Evolutionary conservation across 495 filamentous ascomycete genomes (phyloP).

Genomic region (Penicillium lagena): DNA sequence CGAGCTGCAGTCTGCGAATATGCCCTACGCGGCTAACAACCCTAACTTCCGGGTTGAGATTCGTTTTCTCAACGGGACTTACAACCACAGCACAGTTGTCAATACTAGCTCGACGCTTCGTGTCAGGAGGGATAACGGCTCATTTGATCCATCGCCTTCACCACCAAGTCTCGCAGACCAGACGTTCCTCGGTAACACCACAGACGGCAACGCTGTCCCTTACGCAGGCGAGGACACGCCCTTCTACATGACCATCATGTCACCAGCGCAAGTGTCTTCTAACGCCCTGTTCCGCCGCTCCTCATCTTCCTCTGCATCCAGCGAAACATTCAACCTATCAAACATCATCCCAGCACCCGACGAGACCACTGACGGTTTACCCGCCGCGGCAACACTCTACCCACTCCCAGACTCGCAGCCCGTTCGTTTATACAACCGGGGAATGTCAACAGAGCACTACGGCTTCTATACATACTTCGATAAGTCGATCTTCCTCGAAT

Average conservation of each 20-base stretch:
- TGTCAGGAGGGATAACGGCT: slow-evolving; percentile 5
- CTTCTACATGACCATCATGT: slow-evolving; percentile 43
- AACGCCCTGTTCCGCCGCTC: slow-evolving; percentile 18
- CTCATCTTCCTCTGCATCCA: slow-evolving; percentile 20
- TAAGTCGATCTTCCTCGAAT: slow-evolving; percentile 74
- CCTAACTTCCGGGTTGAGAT: slow-evolving; percentile 79
- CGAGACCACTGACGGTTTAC: slow-evolving; percentile 59
- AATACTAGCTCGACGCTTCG: slow-evolving; percentile 15
- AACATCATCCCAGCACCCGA: slow-evolving; percentile 53
- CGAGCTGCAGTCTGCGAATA: slow-evolving; percentile 47
- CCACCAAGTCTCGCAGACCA: slow-evolving; percentile 64
- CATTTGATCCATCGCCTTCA: slow-evolving; percentile 52
- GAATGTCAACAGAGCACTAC: slow-evolving; percentile 74
- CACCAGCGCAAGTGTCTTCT: slow-evolving; percentile 20
- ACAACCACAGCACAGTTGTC: slow-evolving; percentile 29
- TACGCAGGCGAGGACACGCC: slow-evolving; percentile 47
- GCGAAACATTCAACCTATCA: slow-evolving; percentile 28
- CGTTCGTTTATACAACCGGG: slow-evolving; percentile 79
- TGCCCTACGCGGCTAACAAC: slow-evolving; percentile 54
- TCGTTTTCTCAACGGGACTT: slow-evolving; percentile 66
- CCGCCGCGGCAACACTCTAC: slow-evolving; percentile 61
- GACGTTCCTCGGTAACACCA: slow-evolving; percentile 75
- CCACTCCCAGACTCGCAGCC: slow-evolving; percentile 69
- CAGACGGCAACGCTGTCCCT: slow-evolving; percentile 60
- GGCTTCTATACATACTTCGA: slow-evolving; percentile 92